A percentile compares a stretch with the other conserved stretches of the same genome.
Evolutionary conservation across 148 eudicot genomes (phyloP).

Genomic region (Amaranthus cruentus): DNA sequence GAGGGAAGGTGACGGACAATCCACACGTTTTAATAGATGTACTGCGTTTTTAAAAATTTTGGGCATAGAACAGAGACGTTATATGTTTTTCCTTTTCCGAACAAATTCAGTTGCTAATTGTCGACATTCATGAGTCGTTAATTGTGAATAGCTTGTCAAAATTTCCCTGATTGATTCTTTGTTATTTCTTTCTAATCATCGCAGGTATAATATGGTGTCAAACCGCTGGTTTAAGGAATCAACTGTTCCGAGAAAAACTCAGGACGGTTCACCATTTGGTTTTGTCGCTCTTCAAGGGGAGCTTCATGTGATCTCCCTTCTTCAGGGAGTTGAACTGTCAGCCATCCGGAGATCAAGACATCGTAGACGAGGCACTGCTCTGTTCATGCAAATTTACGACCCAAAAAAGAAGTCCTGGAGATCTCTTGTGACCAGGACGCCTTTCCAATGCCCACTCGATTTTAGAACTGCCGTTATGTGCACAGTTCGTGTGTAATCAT

Average conservation of each 20-base stretch:
- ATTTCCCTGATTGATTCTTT: background rate
- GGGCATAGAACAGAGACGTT: background rate
- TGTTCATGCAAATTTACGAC: constrained; percentile 63
- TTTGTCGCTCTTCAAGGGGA: constrained; percentile 63
- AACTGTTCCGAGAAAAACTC: constrained; percentile 52
- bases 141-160: background rate
- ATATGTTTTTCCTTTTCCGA: background rate
- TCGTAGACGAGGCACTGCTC: constrained; percentile 42
- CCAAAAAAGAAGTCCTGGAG: constrained; percentile 73
- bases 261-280: constrained; percentile 54
- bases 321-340: constrained; percentile 39
- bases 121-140: background rate
- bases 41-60: background rate
- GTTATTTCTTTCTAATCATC: background rate
- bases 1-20: too few relatives aligned
- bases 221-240: constrained; percentile 78
- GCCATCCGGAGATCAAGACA: constrained; percentile 50
- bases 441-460: constrained; percentile 47
- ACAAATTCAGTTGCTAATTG: background rate
- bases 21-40: too few relatives aligned
- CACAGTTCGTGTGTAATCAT: constrained; percentile 52
- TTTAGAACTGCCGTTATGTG: constrained; percentile 79
- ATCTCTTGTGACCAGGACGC: constrained; percentile 55
- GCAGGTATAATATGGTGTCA: constrained; percentile 58
- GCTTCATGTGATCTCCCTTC: constrained; percentile 50